Evolutionary conservation across 352 stramenopile genomes (phyloP).

Genomic region (Phytophthora pinifolia): DNA sequence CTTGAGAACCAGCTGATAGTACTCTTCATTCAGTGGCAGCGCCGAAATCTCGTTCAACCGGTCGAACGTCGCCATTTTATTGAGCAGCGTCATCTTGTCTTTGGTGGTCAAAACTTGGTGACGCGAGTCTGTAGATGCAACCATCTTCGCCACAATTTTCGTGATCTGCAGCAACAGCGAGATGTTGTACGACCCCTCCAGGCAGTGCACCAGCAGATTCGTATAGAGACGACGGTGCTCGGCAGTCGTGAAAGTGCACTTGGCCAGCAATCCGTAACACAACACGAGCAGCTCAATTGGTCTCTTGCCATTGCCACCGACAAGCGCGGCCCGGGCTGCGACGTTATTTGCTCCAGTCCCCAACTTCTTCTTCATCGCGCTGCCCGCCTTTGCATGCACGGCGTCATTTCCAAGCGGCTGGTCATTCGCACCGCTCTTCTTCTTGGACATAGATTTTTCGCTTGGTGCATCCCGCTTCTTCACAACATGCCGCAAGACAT

Average conservation of each 20-base stretch:
- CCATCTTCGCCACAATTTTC: slow-evolving; percentile 71
- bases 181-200: slow-evolving; percentile 86
- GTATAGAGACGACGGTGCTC: slow-evolving; percentile 82
- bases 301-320: slow-evolving; percentile 43
- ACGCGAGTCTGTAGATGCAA: slow-evolving; percentile 46
- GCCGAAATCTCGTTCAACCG: slow-evolving; percentile 85
- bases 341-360: slow-evolving; percentile 19
- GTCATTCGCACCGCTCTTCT: slow-evolving; percentile 39
- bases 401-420: slow-evolving; percentile 29
- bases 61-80: slow-evolving; percentile 87
- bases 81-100: slow-evolving; percentile 87
- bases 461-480: slow-evolving; percentile 58
- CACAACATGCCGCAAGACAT: slow-evolving; percentile 64
- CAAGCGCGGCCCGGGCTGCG: slow-evolving; percentile 22
- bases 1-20: slow-evolving; percentile 76
- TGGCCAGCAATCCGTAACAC: slow-evolving; percentile 77
- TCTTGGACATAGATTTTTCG: slow-evolving; percentile 58
- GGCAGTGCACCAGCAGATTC: slow-evolving; percentile 81
- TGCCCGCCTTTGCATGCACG: slow-evolving; percentile 22
- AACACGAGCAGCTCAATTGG: slow-evolving; percentile 82
- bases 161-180: slow-evolving; percentile 82
- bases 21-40: slow-evolving; percentile 77
- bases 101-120: slow-evolving; percentile 81
- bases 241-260: slow-evolving; percentile 70
- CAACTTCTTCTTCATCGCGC: slow-evolving; percentile 47